Evolutionary conservation across 352 stramenopile genomes (phyloP).

Genomic region (Peronosclerospora sorghi): DNA sequence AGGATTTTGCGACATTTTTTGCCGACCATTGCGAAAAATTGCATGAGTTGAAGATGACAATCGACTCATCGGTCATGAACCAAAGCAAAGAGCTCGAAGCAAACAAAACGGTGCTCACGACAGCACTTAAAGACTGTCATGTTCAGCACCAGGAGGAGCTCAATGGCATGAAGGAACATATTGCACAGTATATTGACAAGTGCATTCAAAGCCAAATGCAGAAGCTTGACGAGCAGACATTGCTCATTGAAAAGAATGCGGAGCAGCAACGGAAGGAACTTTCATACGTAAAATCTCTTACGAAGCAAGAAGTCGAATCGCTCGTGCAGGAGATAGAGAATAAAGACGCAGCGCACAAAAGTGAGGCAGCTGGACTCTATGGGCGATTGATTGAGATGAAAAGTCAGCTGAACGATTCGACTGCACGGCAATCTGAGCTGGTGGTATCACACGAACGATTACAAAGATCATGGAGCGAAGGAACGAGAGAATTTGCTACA

Average conservation of each 20-base stretch:
- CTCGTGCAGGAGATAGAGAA: constrained; percentile 23
- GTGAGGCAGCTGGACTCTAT: constrained; percentile 13
- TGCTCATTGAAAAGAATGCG: constrained; percentile 26
- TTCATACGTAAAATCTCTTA: constrained; percentile 19
- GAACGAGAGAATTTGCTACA: constrained; percentile 2
- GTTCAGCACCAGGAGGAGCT: constrained; percentile 30
- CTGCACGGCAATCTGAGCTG: constrained; percentile 14
- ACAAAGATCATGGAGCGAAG: constrained; percentile 13
- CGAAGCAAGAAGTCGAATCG: constrained; percentile 25
- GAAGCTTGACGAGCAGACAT: constrained; percentile 37
- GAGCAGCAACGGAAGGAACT: constrained; percentile 29
- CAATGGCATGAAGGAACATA: constrained; percentile 30
- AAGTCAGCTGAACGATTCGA: constrained; percentile 10
- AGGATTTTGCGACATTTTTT: constrained; percentile 28
- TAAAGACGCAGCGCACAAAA: constrained; percentile 25
- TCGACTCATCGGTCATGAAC: constrained; percentile 36
- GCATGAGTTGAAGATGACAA: constrained; percentile 30
- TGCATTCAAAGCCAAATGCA: constrained; percentile 27
- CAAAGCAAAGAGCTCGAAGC: constrained; percentile 30
- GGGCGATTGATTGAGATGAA: constrained; percentile 20
- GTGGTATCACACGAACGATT: constrained; percentile 12
- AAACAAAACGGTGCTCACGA: constrained; percentile 21
- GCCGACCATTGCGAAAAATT: constrained; percentile 34
- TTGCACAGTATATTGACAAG: constrained; percentile 34
- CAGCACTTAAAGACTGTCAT: constrained; percentile 24